Conservation (phyloP, 2,329 filamentous ascomycete genomes). For the Neonectria neomacrospora region DNA sequence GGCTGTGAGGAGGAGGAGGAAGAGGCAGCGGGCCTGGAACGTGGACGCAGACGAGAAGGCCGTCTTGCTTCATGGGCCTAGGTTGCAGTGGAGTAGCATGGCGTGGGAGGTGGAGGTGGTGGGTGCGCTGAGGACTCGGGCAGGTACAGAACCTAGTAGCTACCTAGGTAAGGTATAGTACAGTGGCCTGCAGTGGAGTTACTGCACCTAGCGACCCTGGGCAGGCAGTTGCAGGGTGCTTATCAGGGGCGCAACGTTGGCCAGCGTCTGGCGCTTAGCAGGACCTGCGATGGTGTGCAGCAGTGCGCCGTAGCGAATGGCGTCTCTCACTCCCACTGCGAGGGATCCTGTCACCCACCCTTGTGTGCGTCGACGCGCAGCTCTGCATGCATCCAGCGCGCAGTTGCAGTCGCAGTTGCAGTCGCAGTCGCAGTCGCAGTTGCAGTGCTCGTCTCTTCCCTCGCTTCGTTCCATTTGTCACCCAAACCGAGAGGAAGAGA, state of each 20-base stretch:
- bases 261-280: constrained; percentile 33
- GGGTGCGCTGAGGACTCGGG: background rate
- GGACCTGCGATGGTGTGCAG: constrained; percentile 19
- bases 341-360: background rate
- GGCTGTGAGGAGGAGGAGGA: constrained; percentile 32
- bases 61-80: constrained; percentile 43
- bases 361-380: background rate
- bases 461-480: background rate
- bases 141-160: background rate
- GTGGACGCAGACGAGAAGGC: constrained; percentile 22
- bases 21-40: background rate
- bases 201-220: too few relatives aligned
- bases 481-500: background rate
- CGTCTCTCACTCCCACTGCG: background rate
- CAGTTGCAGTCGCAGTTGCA: background rate
- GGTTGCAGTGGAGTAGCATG: constrained; percentile 44
- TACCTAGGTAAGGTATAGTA: too few relatives aligned
- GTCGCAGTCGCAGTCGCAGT: too few relatives aligned
- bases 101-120: constrained; percentile 34
- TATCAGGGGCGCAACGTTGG: background rate
- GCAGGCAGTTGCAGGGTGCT: background rate
- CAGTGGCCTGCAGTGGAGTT: too few relatives aligned
- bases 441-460: too few relatives aligned
- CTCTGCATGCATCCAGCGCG: constrained; percentile 5
- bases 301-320: constrained; percentile 21